These are phyloP conservation scores for Cladosporium sphaerospermum DNA, from an alignment of 2,329 filamentous ascomycete species.

Conservation along the genomic window DNA sequence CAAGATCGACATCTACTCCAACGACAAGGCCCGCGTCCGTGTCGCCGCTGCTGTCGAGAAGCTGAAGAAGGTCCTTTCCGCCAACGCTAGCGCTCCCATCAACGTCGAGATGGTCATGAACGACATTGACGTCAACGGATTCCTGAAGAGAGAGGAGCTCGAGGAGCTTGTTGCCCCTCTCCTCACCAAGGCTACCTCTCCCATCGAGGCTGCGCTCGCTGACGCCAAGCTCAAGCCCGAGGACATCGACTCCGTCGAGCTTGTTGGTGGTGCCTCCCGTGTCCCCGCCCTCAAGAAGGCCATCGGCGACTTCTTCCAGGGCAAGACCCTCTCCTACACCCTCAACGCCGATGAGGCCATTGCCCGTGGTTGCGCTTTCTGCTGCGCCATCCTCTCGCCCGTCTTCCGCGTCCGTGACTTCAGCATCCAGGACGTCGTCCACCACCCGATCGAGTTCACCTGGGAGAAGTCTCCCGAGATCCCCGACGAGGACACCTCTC, in stretches of 20 bases:
- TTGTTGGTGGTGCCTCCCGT: conserved; percentile 91
- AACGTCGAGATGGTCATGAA: conserved; percentile 99
- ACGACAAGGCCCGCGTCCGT: conserved; percentile 83
- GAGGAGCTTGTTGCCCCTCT: conserved; percentile 85
- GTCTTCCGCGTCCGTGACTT: conserved; percentile 99
- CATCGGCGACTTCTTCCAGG: conserved; percentile 83
- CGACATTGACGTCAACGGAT: conserved; percentile 80
- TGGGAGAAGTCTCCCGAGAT: conserved; percentile 99
- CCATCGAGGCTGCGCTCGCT: conserved; percentile 86
- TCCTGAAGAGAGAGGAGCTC: conserved; percentile 90
- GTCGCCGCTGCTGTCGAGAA: conserved; percentile 88
- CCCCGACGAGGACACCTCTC: conserved; percentile 92
- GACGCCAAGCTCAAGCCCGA: conserved; percentile 86
- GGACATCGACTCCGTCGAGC: conserved; percentile 88
- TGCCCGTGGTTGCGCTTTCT: conserved; percentile 91
- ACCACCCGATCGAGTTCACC: conserved; percentile 95
- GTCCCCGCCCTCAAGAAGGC: conserved; percentile 86
- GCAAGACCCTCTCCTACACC: conserved; percentile 88
- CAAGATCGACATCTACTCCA: conserved; percentile 90
- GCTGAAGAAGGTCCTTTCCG: conserved; percentile 96
- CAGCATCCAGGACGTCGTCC: conserved; percentile 92
- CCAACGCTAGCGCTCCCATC: conserved; percentile 84
- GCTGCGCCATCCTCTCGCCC: conserved; percentile 93
- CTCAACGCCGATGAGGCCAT: conserved; percentile 98
- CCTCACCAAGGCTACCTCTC: conserved; percentile 62